Base-by-base conservation (phyloP, 2,329 filamentous ascomycete species). In the Nannizzia gypsea region DNA sequence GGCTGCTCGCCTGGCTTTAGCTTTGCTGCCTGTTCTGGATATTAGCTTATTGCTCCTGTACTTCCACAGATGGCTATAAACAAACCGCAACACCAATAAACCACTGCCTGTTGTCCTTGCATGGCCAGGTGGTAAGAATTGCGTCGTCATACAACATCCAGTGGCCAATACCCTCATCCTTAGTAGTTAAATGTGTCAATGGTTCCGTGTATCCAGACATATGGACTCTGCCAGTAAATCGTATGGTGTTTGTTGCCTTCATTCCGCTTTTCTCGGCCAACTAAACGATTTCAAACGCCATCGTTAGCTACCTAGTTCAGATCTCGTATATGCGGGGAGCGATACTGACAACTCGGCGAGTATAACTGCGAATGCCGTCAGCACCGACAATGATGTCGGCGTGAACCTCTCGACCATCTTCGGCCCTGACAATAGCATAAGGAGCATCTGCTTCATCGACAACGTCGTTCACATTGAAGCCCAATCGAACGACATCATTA, bases 81-180 rank as follows among this genome's bases (percentile, higher is more conserved):
- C 54, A 8, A 13, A 60, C 59, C 36, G 38, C 31, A 13, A 60
- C 59, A 24, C 59, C 59, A n/a, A 60, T 60, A 42, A 50, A 60
- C 59, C 59, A 60, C 38, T 60, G 59, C 8, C 59, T 38, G 44
- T 60, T 60, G 15, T 60, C 59, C 44, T 57, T 57, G 55, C 59
- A 60, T 34, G 59, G 59, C 59, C 59, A 60, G 22, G 59, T 60
- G 15, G 59, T 60, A 17, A 60, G 55, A 44, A 57, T 57, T 4
- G 52, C 55, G 26, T 60, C 59, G 36, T 60, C 59, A 50, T 52
- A 60, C 26, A 60, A 24, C 40, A 60, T 52, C 59, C 59, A 60
- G 40, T 60, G 54, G 15, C 24, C 59, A 15, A 57, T 31, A 5
- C 54, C 59, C 34, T 57, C 52, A 34, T 60, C 59, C 40, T 57